Percentiles rank a stretch among this genome's conserved stretches.
Evolutionary conservation across 164 flowering plant genomes (phyloP).

Genomic region (Saururus chinensis): DNA sequence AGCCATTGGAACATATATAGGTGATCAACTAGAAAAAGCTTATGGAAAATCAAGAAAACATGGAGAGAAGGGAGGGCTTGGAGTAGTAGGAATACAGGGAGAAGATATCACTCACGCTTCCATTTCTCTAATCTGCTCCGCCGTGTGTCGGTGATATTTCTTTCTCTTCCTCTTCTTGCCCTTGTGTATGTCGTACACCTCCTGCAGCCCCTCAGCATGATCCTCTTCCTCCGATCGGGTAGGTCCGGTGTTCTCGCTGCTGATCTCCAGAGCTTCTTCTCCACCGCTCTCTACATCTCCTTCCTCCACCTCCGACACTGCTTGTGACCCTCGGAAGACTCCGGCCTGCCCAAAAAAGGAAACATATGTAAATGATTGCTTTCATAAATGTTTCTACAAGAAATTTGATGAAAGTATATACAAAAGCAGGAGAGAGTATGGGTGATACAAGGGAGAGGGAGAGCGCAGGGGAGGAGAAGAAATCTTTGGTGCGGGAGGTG

Average conservation of each 20-base stretch:
- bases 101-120: conserved; percentile 56
- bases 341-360: conserved; percentile 50
- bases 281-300: conserved; percentile 28
- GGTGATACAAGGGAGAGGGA: conserved; percentile 71
- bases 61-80: not conserved
- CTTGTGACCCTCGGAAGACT: conserved; percentile 56
- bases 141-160: conserved; percentile 90
- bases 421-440: not conserved
- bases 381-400: no score
- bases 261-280: conserved; percentile 61
- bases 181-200: conserved; percentile 24
- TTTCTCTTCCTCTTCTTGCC: conserved; percentile 76
- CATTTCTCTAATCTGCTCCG: conserved; percentile 94
- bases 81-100: not conserved
- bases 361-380: not conserved
- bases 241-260: conserved; percentile 80
- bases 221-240: conserved; percentile 56
- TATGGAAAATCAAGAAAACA: not conserved
- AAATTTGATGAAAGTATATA: no score
- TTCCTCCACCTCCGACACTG: conserved; percentile 43
- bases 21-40: no score
- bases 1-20: no score
- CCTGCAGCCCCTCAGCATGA: conserved; percentile 27
- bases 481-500: conserved; percentile 59
- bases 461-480: conserved; percentile 87